These are phyloP conservation scores for Cicer bijugum DNA, from an alignment of 306 rosid species.

Conservation along the genomic window DNA sequence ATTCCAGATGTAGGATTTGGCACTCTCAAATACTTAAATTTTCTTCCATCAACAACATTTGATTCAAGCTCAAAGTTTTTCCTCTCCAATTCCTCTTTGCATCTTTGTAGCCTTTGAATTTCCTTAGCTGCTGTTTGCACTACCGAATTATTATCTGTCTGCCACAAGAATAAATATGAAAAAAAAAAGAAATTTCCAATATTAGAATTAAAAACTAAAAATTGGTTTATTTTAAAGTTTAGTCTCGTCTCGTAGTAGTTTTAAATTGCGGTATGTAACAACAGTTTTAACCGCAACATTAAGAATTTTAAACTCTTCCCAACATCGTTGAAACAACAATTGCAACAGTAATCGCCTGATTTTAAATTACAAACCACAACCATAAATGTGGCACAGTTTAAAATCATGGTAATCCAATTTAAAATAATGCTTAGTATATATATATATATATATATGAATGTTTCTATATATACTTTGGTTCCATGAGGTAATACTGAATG, in stretches of 20 bases:
- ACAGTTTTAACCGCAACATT: too few relatives aligned
- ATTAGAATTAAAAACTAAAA: not conserved
- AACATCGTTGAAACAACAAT: too few relatives aligned
- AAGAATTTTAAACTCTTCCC: too few relatives aligned
- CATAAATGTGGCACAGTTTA: not conserved
- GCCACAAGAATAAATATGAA: conserved; percentile 14
- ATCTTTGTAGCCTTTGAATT: conserved; percentile 51
- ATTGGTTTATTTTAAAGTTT: not conserved
- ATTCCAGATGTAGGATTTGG: conserved; percentile 55
- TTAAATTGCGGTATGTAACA: not conserved
- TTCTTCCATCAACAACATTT: conserved; percentile 11
- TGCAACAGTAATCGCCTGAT: not conserved
- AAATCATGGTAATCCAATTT: not conserved
- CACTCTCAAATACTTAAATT: conserved; percentile 45
- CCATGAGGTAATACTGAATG: conserved; percentile 70
- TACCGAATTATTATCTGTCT: conserved; percentile 73
- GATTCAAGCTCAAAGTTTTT: conserved; percentile 50
- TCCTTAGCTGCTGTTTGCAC: conserved; percentile 57
- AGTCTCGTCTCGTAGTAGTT: not conserved
- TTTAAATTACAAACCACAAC: not conserved
- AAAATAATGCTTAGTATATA: too few relatives aligned
- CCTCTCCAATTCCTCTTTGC: conserved; percentile 54
- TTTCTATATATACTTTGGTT: conserved; percentile 54
- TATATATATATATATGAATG: not conserved
- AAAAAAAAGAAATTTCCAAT: not conserved